Conservation (phyloP, 2,329 filamentous ascomycete genomes). For the Penicillium sp. region DNA sequence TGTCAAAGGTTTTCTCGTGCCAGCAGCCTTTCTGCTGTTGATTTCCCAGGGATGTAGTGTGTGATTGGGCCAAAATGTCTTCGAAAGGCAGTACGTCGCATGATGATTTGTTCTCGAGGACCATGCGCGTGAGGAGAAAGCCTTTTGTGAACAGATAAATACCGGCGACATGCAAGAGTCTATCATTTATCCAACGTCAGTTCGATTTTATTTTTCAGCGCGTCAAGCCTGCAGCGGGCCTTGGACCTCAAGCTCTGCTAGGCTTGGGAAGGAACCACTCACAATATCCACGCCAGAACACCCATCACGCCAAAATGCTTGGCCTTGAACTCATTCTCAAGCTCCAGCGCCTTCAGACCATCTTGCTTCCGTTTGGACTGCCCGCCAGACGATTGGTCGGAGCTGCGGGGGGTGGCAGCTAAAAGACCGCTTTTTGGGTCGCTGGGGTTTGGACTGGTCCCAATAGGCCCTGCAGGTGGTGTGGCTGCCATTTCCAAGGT, state of each 20-base stretch:
- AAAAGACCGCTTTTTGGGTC: background rate
- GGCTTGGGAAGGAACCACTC: conserved; percentile 21
- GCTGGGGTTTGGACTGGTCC: background rate
- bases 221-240: background rate
- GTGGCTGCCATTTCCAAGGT: conserved; percentile 5
- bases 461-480: background rate
- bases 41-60: conserved; percentile 12
- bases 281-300: conserved; percentile 42
- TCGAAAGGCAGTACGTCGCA: conserved; percentile 68
- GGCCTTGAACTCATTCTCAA: conserved; percentile 39
- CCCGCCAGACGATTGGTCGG: background rate
- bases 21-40: conserved; percentile 71
- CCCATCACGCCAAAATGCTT: conserved; percentile 39
- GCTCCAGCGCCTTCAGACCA: conserved; percentile 23
- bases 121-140: conserved; percentile 83
- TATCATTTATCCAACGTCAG: conserved; percentile 29
- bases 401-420: background rate
- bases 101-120: conserved; percentile 71
- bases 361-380: conserved; percentile 24
- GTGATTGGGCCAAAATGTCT: conserved; percentile 22
- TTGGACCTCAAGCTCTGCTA: background rate
- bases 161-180: conserved; percentile 70
- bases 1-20: conserved; percentile 91
- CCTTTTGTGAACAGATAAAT: conserved; percentile 92
- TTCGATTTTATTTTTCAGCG: background rate